Conservation (phyloP, 352 stramenopile species). For the Albugo laibachii region DNA sequence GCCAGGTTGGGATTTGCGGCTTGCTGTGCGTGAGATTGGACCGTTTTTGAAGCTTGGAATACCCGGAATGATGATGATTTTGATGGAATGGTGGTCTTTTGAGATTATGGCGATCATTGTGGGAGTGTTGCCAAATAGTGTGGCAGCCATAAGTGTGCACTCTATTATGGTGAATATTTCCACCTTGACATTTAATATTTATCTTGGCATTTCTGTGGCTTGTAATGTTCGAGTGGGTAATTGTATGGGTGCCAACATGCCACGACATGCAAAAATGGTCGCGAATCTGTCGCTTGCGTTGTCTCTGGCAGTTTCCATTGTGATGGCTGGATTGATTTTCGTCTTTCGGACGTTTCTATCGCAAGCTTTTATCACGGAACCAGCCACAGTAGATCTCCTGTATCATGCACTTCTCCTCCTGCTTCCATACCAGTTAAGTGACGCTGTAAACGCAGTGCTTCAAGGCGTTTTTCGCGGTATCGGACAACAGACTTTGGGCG, state of each 20-base stretch:
- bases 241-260: slow-evolving; percentile 57
- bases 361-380: slow-evolving; percentile 53
- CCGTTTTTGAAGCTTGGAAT: slow-evolving; percentile 20
- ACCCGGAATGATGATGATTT: slow-evolving; percentile 52
- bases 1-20: slow-evolving; percentile 28
- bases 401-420: slow-evolving; percentile 31
- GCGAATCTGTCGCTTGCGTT: slow-evolving; percentile 49
- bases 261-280: slow-evolving; percentile 64
- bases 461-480: slow-evolving; percentile 54
- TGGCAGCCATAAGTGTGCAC: slow-evolving; percentile 51
- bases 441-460: slow-evolving; percentile 53
- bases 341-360: slow-evolving; percentile 23
- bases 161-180: slow-evolving; percentile 44
- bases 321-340: slow-evolving; percentile 22
- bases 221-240: slow-evolving; percentile 66
- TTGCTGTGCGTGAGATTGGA: slow-evolving; percentile 2
- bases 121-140: slow-evolving; percentile 32
- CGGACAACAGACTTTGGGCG: slow-evolving; percentile 26
- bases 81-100: slow-evolving; percentile 62
- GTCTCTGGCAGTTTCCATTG: slow-evolving; percentile 18
- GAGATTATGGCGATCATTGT: slow-evolving; percentile 59
- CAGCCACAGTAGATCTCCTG: slow-evolving; percentile 18
- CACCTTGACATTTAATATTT: slow-evolving; percentile 53
- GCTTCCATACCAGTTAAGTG: slow-evolving; percentile 44
- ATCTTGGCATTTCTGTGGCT: slow-evolving; percentile 59